Evolutionary conservation across 768 basidiomycete genomes (phyloP), one percentile per base, ranked within the genome.

Genomic region (Mrakia blollopis): DNA sequence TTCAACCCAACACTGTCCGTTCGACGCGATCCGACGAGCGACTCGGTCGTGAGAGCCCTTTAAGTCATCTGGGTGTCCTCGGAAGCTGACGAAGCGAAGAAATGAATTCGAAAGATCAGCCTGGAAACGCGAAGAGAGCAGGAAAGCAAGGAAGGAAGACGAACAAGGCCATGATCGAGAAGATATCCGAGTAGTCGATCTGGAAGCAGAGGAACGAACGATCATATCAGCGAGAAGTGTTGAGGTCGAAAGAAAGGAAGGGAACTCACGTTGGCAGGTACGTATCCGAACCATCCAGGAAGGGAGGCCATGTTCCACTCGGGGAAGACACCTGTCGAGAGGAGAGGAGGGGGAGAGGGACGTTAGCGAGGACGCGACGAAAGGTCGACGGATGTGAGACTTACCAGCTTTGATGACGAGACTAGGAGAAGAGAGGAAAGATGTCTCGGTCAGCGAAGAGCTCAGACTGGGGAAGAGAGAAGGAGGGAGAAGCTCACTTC

Each of bases 1-100:
- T 75, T 84, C 84, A 13, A 84, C 83, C 84, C 84, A 84, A 67
- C 84, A 84, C 73, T 84, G 84, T 28, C 83, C 81, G 78, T 84
- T 84, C 39, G 83, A 79, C 3, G 84, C 83, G 79, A 84, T 84
- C 61, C 84, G 71, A 25, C 83, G 79, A 2, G 84, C 84, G 16
- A 84, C 84, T 72, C 83, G 82, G 71, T 84, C 84, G 74, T 84
- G 84, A 10, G 80, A 79, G 41, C 82, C 83, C 72, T 80, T 80
- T 13, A 62, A 39, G 30, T 81, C 81, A 25, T 78, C 79, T 0
- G 83, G 83, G 39, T 83, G 81, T 35, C 84, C 84, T 39, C 83
- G 82, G 82, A 84, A 84, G 82, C 47, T 50, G 47, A 21, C 0
- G 21, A 14, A 14, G 47, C 18, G 47, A 50, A 50, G 18, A 50